Evolutionary conservation across 176 grass and related monocot genomes (phyloP).

Genomic region (Elaeis guineensis): DNA sequence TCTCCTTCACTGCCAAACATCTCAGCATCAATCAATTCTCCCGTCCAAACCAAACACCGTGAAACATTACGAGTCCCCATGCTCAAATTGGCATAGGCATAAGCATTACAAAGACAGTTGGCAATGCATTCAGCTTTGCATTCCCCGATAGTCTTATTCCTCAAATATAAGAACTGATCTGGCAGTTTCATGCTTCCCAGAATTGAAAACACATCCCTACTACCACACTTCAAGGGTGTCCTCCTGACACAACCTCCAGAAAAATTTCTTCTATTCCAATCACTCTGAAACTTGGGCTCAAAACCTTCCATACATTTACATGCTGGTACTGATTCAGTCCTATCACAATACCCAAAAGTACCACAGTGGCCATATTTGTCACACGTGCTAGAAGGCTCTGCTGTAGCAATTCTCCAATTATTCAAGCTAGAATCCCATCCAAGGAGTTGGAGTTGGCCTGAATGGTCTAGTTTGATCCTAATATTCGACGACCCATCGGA

Average conservation of each 20-base stretch:
- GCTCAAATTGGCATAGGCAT: too few species aligned
- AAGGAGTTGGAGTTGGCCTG: conserved; percentile 5
- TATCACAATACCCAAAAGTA: conserved; percentile 36
- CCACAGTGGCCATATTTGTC: conserved; percentile 25
- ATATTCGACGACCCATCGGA: conserved; percentile 10
- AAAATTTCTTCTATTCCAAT: too few species aligned
- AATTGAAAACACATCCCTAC: conserved; percentile 11
- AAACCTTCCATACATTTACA: too few species aligned
- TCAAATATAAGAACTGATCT: conserved; percentile 22
- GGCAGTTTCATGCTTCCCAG: conserved; percentile 17
- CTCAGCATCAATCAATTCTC: conserved; percentile 33
- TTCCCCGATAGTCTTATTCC: conserved; percentile 1
- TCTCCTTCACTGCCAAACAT: neutral
- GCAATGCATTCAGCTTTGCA: too few species aligned
- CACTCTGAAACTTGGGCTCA: too few species aligned
- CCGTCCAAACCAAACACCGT: conserved; percentile 37
- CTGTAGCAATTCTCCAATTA: too few species aligned
- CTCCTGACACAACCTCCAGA: too few species aligned
- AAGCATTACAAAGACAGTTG: too few species aligned
- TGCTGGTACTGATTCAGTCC: too few species aligned
- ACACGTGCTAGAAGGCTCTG: too few species aligned
- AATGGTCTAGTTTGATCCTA: conserved; percentile 20
- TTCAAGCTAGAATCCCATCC: conserved; percentile 3
- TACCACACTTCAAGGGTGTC: too few species aligned
- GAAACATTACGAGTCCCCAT: too few species aligned